phyloP scores from a whole-genome alignment of 495 filamentous ascomycete genomes.

The Chaetomidium leptoderma region DNA sequence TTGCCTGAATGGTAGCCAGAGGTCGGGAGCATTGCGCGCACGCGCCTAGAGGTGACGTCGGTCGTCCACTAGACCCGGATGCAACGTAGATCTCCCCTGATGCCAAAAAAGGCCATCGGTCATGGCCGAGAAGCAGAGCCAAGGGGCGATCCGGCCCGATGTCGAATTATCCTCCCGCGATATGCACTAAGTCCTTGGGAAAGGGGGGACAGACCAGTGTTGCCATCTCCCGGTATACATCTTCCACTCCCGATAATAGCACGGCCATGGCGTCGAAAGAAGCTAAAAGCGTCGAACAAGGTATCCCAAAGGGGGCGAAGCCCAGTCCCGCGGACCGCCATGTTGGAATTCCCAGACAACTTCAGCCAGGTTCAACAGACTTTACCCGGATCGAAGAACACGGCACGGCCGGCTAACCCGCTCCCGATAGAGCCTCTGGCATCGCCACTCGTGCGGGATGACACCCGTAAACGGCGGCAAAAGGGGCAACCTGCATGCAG shows the following conservation, averaged over 20 bases:
- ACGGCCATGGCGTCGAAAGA: not conserved
- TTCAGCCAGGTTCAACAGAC: conserved; percentile 23
- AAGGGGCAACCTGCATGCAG: conserved; percentile 24
- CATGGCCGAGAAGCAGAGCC: conserved; percentile 15
- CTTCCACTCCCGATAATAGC: not conserved
- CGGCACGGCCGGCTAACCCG: conserved; percentile 23
- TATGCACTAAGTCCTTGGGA: not conserved
- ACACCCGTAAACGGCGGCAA: conserved; percentile 18
- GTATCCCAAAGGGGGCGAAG: not conserved
- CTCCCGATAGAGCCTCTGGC: conserved; percentile 3
- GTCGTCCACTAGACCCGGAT: not conserved
- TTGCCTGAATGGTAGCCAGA: not conserved
- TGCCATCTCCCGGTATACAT: conserved; percentile 1
- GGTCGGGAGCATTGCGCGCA: not conserved
- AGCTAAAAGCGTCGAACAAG: conserved; percentile 3
- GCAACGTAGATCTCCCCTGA: conserved; percentile 2
- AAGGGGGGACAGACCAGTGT: not conserved
- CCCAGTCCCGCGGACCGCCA: conserved; percentile 16
- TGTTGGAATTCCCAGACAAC: conserved; percentile 16
- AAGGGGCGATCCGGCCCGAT: conserved; percentile 21
- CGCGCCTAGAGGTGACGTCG: not conserved
- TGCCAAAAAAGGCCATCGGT: conserved; percentile 15
- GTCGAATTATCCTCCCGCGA: conserved; percentile 9
- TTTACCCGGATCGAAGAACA: conserved; percentile 27
- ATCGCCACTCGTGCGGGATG: conserved; percentile 10